Base-by-base conservation (phyloP, 2,329 filamentous ascomycete genomes). In the Diplocarpon rosae region DNA sequence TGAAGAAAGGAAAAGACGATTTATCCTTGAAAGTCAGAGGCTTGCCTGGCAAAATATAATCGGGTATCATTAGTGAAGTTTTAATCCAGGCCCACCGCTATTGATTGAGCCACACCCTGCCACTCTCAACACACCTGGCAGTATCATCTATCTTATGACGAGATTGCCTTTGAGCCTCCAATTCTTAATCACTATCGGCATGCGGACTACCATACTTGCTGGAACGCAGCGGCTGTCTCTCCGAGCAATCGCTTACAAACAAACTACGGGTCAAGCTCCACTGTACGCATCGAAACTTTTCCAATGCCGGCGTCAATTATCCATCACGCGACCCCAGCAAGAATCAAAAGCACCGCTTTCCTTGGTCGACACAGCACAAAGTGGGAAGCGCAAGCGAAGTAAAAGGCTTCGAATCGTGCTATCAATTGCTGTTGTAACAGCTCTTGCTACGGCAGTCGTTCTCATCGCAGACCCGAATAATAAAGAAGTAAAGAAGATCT, bases 401-500 rank as follows among this genome's bases (percentile, higher is more conserved):
- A 13, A 16, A 11, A 43, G n/a, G 12, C 28, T 15, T 14, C 27
- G 34, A 14, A 27, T 43, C 10, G 28, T 27, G 14, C 11, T 33
- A n/a, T 20, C 28, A 43, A 12, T 43, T 14, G 34, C 41, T 12
- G 24, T 43, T 2, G 6, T 32, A 1, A 17, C 14, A 9, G 33
- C 15, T 27, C 33, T 43, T 13, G 34, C 24, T 6, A 13, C 33
- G 17, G 16, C 34, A 13, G n/a, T 24, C 12, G 10, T 37, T 10
- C 13, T 16, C 7, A 30, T 17, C 16, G 15, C 34, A 31, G 16
- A 43, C 14, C 35, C 41, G 11, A 32, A 30, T 4, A 15, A 5
- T 11, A 14, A 11, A 27, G 8, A 31, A n/a, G 28, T 29, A 15
- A 45, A 39, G 27, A 48, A 48, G 20, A 49, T 56, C 16, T 70